These are phyloP conservation scores for Fusarium avenaceum DNA, from an alignment of 2,329 filamentous ascomycete species.

Conservation along the genomic window DNA sequence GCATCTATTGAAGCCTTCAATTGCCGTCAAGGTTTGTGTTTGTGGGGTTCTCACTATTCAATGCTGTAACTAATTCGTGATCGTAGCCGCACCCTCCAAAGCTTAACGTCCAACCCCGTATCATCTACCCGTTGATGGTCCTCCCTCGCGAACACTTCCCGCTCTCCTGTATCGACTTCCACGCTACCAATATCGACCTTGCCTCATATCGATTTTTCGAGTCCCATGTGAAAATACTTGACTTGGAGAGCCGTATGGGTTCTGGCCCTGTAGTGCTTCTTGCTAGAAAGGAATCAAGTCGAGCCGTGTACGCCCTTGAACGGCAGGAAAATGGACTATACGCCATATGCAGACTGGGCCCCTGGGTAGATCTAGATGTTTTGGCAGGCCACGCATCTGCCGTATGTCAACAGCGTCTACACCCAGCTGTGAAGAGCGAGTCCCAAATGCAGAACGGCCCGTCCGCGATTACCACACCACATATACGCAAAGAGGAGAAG, in stretches of 20 bases:
- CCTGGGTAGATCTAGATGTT: conserved; percentile 72
- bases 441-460: conserved; percentile 37
- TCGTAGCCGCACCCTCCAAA: conserved; percentile 68
- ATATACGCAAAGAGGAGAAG: conserved; percentile 64
- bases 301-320: conserved; percentile 74
- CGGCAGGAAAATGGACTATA: conserved; percentile 72
- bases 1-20: conserved; percentile 64
- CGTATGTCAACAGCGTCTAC: conserved; percentile 51
- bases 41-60: not conserved
- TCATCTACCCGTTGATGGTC: conserved; percentile 72
- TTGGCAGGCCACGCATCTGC: conserved; percentile 65
- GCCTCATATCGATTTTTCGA: conserved; percentile 70
- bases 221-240: conserved; percentile 72
- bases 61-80: conserved; percentile 15
- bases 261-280: conserved; percentile 70
- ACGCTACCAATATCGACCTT: conserved; percentile 63
- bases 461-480: conserved; percentile 58
- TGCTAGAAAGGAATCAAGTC: conserved; percentile 69
- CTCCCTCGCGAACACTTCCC: conserved; percentile 71
- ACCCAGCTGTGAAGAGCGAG: conserved; percentile 33
- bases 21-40: conserved; percentile 64
- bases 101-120: conserved; percentile 65
- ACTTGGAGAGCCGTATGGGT: conserved; percentile 72
- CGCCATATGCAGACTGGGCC: conserved; percentile 75
- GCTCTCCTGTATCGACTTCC: conserved; percentile 72